Conservation (phyloP, 2,329 filamentous ascomycete genomes). For the Fusarium sp. region DNA sequence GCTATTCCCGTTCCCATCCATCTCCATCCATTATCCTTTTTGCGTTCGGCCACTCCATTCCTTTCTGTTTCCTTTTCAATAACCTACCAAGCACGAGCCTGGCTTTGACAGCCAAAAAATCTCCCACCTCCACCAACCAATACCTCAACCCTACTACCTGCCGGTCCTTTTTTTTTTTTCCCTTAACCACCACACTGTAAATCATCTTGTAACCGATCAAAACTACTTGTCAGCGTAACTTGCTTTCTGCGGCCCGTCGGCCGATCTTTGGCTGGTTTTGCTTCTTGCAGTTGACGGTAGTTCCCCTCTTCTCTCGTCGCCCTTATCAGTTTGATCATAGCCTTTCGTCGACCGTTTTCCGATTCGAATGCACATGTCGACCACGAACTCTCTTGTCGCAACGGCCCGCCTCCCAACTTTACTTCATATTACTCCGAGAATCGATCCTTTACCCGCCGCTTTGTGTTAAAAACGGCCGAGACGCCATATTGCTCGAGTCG, state of each 20-base stretch:
- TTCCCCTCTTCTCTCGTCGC: constrained; percentile 37
- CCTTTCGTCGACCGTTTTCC: constrained; percentile 22
- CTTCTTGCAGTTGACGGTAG: constrained; percentile 29
- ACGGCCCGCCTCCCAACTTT: constrained; percentile 37
- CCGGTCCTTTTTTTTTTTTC: constrained; percentile 7
- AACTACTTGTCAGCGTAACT: constrained; percentile 21
- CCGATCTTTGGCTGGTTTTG: constrained; percentile 37
- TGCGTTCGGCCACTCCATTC: constrained; percentile 46
- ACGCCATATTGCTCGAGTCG: constrained; percentile 28
- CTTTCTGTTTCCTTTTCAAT: constrained; percentile 42
- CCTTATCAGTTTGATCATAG: constrained; percentile 32
- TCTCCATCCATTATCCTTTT: constrained; percentile 39
- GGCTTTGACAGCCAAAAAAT: constrained; percentile 47
- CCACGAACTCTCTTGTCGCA: constrained; percentile 40
- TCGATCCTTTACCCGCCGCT: constrained; percentile 21
- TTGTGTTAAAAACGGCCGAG: constrained; percentile 28
- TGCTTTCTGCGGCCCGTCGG: constrained; percentile 40
- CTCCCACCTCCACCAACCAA: constrained; percentile 45
- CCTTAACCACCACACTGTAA: constrained; percentile 23
- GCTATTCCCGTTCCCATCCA: constrained; percentile 49
- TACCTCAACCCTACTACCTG: constrained; percentile 17
- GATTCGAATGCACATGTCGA: constrained; percentile 46
- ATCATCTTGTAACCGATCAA: constrained; percentile 35
- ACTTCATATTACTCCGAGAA: constrained; percentile 23
- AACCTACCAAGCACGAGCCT: constrained; percentile 37